Evolutionary conservation across 2,329 filamentous ascomycete genomes (phyloP).

Genomic region (Exophiala alcalophila): DNA sequence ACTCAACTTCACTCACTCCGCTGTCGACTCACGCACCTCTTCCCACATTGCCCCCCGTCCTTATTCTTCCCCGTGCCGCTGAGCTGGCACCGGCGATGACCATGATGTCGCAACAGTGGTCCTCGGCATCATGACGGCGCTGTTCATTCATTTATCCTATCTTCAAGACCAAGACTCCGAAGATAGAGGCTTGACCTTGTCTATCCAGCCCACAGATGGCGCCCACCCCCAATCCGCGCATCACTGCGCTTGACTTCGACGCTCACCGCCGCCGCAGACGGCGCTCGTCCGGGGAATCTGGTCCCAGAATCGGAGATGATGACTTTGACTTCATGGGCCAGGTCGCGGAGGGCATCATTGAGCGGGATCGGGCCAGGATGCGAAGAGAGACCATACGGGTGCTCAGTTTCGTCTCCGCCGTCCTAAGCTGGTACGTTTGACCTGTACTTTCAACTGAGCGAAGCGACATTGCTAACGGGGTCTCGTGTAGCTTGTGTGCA

Average conservation of each 20-base stretch:
- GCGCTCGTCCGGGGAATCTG: conserved; percentile 24
- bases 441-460: too few species aligned
- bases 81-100: conserved; percentile 3
- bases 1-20: too few species aligned
- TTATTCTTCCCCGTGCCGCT: conserved; percentile 2
- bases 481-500: conserved; percentile 62
- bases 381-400: conserved; percentile 53
- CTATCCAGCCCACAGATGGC: conserved; percentile 15
- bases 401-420: conserved; percentile 58
- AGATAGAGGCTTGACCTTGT: not conserved
- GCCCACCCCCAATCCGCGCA: conserved; percentile 26
- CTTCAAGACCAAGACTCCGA: not conserved
- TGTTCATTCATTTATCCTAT: not conserved
- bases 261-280: conserved; percentile 35
- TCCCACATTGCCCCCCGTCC: not conserved
- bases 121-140: conserved; percentile 7
- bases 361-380: conserved; percentile 55
- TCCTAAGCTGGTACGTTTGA: conserved; percentile 57
- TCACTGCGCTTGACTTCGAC: conserved; percentile 50
- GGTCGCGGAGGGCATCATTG: conserved; percentile 59
- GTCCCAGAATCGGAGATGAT: conserved; percentile 30
- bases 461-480: too few species aligned
- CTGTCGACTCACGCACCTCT: too few species aligned
- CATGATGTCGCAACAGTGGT: conserved; percentile 6
- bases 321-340: conserved; percentile 55